Evolutionary conservation across 768 basidiomycete species (phyloP).

Genomic region (Mycena filopes): DNA sequence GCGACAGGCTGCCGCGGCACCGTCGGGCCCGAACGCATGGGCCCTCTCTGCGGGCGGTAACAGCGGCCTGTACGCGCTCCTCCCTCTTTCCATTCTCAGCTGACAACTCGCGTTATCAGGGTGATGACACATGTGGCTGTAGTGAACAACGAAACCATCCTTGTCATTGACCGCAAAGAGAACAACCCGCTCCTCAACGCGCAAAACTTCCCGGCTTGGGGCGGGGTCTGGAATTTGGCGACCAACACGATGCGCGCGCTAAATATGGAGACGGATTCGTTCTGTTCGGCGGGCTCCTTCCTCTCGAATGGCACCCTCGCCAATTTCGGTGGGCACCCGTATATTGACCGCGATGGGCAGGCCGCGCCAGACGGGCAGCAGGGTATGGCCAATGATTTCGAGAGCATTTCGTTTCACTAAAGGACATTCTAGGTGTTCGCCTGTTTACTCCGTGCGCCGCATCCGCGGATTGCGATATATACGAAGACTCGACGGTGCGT

Average conservation of each 20-base stretch:
- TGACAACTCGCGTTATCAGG: neutral
- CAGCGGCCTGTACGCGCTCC: conserved; percentile 23
- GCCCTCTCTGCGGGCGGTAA: conserved; percentile 22
- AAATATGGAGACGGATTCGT: conserved; percentile 23
- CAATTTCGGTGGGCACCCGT: conserved; percentile 28
- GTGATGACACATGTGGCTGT: conserved; percentile 31
- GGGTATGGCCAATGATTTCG: conserved; percentile 9
- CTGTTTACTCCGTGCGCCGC: conserved; percentile 23
- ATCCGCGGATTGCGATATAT: conserved; percentile 20
- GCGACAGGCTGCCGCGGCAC: conserved; percentile 7
- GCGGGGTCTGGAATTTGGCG: conserved; percentile 27
- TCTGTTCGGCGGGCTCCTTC: conserved; percentile 38
- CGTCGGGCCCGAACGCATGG: conserved; percentile 23
- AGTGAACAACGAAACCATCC: conserved; percentile 23
- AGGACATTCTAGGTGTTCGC: conserved; percentile 9
- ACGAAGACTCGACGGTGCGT: conserved; percentile 16
- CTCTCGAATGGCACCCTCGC: conserved; percentile 59
- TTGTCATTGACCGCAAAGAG: conserved; percentile 30
- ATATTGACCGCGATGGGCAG: conserved; percentile 16
- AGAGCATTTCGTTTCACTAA: neutral
- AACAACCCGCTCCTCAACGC: conserved; percentile 24
- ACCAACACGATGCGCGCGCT: conserved; percentile 7
- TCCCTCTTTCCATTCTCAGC: neutral
- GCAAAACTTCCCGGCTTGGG: conserved; percentile 17
- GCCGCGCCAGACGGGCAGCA: conserved; percentile 27